Evolutionary conservation across 129 eudicot genomes (phyloP).

Genomic region (Tanacetum coccineum): DNA sequence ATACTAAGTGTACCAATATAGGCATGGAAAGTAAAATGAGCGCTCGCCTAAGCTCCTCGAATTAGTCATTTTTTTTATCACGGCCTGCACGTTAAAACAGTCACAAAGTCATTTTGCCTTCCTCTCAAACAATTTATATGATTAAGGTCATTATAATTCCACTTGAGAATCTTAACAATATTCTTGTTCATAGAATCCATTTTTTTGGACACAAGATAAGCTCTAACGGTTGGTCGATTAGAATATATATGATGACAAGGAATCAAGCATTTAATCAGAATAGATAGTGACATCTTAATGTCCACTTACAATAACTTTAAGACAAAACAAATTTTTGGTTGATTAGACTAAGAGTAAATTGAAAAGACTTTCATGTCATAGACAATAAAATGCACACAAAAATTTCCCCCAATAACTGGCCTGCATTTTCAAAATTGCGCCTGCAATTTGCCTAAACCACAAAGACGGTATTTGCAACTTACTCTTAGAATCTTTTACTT

Average conservation of each 20-base stretch:
- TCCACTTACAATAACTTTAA: constrained; percentile 7
- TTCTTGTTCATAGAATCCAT: neutral
- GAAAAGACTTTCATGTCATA: too few relatives aligned
- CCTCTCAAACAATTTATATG: too few relatives aligned
- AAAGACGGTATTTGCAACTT: too few relatives aligned
- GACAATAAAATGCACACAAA: too few relatives aligned
- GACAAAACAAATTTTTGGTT: neutral
- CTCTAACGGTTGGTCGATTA: neutral
- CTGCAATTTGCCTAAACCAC: too few relatives aligned
- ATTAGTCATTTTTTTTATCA: neutral
- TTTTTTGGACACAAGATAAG: neutral
- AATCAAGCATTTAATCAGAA: neutral
- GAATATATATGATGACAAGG: neutral
- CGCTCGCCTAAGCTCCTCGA: neutral
- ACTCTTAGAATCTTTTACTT: too few relatives aligned
- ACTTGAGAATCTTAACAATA: neutral
- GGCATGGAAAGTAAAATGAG: neutral
- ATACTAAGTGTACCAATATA: neutral
- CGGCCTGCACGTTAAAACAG: neutral
- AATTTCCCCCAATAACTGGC: too few relatives aligned
- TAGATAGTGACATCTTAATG: neutral
- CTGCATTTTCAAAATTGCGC: too few relatives aligned
- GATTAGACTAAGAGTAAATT: neutral
- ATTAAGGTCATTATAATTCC: neutral
- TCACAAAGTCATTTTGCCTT: neutral